phyloP scores from a whole-genome alignment of 805 yeast genomes.

The Clavispora carvajalis region DNA sequence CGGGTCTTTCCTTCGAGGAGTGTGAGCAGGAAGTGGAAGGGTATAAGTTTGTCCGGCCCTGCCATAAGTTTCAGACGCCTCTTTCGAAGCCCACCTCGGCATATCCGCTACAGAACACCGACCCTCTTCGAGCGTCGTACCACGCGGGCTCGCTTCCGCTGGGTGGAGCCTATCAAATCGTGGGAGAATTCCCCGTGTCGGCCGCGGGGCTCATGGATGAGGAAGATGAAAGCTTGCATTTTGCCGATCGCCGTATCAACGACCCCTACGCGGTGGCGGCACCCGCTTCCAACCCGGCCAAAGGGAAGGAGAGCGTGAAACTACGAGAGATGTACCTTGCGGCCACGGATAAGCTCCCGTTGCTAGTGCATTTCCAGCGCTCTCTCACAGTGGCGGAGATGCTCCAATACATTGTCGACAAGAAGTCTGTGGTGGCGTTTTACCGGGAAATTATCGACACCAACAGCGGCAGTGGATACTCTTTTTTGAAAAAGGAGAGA shows the following conservation, averaged over 20 bases:
- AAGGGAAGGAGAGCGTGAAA: not conserved
- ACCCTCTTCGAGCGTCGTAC: conserved; percentile 21
- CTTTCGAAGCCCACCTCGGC: conserved; percentile 9
- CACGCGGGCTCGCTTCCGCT: conserved; percentile 8
- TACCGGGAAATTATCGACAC: conserved; percentile 18
- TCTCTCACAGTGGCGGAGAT: conserved; percentile 8
- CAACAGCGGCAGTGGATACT: conserved; percentile 7
- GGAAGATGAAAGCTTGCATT: conserved; percentile 24
- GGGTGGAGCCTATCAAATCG: conserved; percentile 17
- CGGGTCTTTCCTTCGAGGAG: conserved; percentile 18
- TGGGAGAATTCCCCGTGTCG: conserved; percentile 29
- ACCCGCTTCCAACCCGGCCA: not conserved
- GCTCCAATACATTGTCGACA: conserved; percentile 16
- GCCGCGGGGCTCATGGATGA: conserved; percentile 34
- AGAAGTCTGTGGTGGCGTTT: conserved; percentile 21
- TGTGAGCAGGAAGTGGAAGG: conserved; percentile 39
- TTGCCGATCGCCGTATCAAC: conserved; percentile 35
- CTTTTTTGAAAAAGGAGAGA: conserved; percentile 43
- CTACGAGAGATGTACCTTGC: conserved; percentile 13
- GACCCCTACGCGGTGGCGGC: conserved; percentile 22
- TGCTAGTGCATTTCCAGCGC: conserved; percentile 8
- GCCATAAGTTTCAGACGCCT: conserved; percentile 13
- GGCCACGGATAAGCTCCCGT: conserved; percentile 12
- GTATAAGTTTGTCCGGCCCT: conserved; percentile 36
- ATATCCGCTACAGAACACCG: conserved; percentile 4